A percentile compares a stretch with the other conserved stretches of the same genome.
Evolutionary conservation across 2,329 filamentous ascomycete genomes (phyloP).

Genomic region (Parastagonospora avenae): DNA sequence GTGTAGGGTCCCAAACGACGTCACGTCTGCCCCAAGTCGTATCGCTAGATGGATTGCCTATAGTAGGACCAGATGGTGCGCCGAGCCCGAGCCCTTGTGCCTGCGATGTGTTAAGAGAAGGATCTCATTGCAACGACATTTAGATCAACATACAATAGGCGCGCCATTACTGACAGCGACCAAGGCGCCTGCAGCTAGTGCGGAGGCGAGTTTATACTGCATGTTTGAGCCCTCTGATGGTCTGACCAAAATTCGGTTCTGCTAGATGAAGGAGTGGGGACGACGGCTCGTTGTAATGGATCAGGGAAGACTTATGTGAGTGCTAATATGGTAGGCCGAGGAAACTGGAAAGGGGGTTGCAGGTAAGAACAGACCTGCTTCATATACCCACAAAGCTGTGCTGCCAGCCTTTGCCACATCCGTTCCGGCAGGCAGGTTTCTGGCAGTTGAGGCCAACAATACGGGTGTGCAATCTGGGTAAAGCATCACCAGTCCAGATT

Average conservation of each 20-base stretch:
- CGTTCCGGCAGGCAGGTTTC: slow-evolving; percentile 1
- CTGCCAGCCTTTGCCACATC: slow-evolving; percentile 11
- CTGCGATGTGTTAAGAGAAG: background rate
- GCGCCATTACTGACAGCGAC: slow-evolving; percentile 25
- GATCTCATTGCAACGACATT: background rate
- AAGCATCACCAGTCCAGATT: slow-evolving; percentile 12
- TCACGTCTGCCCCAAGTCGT: slow-evolving; percentile 19
- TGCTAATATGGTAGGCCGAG: slow-evolving; percentile 6
- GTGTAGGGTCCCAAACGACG: background rate
- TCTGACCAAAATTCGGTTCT: background rate
- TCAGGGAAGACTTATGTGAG: slow-evolving; percentile 3
- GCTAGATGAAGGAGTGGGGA: slow-evolving; percentile 2
- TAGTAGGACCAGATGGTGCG: too few relatives aligned
- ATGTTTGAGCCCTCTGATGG: slow-evolving; percentile 13
- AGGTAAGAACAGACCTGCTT: slow-evolving; percentile 8
- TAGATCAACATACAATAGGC: slow-evolving; percentile 25
- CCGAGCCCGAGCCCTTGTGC: slow-evolving; percentile 1
- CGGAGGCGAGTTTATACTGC: slow-evolving; percentile 36
- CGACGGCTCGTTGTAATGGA: background rate
- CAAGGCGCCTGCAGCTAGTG: slow-evolving; percentile 29
- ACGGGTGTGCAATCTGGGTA: slow-evolving; percentile 23
- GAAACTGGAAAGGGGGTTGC: background rate
- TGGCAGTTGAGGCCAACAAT: slow-evolving; percentile 18
- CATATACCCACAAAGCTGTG: slow-evolving; percentile 13
- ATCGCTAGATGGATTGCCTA: slow-evolving; percentile 20